phyloP scores from a whole-genome alignment of 371 early-diverging fungal species.

The Rhizopus sp. region DNA sequence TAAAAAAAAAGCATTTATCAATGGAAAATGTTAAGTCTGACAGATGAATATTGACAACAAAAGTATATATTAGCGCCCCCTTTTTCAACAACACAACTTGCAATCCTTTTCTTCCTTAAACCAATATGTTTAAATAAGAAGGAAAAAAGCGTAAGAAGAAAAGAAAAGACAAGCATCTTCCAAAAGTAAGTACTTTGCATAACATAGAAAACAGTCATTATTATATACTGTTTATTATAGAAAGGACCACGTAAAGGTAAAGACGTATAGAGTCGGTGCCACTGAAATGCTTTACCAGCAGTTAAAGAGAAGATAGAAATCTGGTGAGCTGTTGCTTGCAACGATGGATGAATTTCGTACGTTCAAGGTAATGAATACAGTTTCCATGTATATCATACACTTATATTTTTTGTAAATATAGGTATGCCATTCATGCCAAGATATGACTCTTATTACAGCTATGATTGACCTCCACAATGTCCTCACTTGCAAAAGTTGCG shows the following conservation, averaged over 20 bases:
- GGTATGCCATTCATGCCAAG: background rate
- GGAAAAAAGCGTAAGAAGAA: background rate
- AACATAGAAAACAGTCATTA: background rate
- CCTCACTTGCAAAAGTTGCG: conserved; percentile 8
- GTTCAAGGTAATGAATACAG: background rate
- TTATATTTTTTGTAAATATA: no score
- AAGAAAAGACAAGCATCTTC: background rate
- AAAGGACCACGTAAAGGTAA: background rate
- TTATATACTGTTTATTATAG: background rate
- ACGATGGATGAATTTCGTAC: background rate
- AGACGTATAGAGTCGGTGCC: background rate
- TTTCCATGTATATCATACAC: background rate
- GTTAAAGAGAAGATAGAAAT: background rate
- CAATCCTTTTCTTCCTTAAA: background rate
- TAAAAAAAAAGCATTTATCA: no score
- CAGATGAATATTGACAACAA: no score
- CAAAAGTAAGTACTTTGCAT: background rate
- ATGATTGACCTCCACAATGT: conserved; percentile 1
- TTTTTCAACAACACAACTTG: background rate
- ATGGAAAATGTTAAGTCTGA: no score
- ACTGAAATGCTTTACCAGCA: background rate
- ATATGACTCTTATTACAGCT: background rate
- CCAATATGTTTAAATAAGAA: background rate
- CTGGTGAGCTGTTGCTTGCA: background rate
- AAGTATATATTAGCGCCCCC: no score